phyloP scores from a whole-genome alignment of 495 filamentous ascomycete species.

The Daldinia concentrica region DNA sequence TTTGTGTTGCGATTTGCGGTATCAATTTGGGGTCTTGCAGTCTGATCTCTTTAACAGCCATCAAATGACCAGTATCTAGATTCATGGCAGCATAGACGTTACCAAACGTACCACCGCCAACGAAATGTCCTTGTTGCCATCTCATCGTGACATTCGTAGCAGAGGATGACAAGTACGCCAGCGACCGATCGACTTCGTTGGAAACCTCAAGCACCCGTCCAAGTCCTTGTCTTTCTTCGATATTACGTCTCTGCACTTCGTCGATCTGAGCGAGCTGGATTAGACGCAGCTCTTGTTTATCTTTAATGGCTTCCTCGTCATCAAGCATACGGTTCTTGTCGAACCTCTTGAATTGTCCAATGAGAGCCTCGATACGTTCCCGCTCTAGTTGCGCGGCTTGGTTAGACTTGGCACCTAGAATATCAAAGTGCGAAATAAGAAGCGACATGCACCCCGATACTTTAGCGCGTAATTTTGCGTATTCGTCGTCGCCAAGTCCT shows the following conservation, averaged over 20 bases:
- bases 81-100: constrained; percentile 98
- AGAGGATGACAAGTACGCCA: constrained; percentile 91
- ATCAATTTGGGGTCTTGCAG: constrained; percentile 96
- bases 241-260: constrained; percentile 75
- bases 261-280: constrained; percentile 78
- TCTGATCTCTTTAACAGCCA: constrained; percentile 99
- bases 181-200: constrained; percentile 92
- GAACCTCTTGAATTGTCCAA: constrained; percentile 76
- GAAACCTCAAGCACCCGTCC: constrained; percentile 91
- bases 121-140: constrained; percentile 98
- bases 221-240: constrained; percentile 87
- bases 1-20: constrained; percentile 89
- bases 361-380: constrained; percentile 74
- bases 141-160: constrained; percentile 93
- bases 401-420: constrained; percentile 94
- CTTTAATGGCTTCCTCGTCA: constrained; percentile 81
- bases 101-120: constrained; percentile 96
- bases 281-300: constrained; percentile 77
- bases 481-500: constrained; percentile 85
- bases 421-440: constrained; percentile 97
- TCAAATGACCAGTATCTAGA: constrained; percentile 90
- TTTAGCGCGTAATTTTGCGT: constrained; percentile 79
- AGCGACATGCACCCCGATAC: constrained; percentile 98
- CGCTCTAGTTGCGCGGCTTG: constrained; percentile 89
- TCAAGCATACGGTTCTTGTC: constrained; percentile 79